Conservation (phyloP, 2,329 filamentous ascomycete species). For the Neonectria magnoliae region DNA sequence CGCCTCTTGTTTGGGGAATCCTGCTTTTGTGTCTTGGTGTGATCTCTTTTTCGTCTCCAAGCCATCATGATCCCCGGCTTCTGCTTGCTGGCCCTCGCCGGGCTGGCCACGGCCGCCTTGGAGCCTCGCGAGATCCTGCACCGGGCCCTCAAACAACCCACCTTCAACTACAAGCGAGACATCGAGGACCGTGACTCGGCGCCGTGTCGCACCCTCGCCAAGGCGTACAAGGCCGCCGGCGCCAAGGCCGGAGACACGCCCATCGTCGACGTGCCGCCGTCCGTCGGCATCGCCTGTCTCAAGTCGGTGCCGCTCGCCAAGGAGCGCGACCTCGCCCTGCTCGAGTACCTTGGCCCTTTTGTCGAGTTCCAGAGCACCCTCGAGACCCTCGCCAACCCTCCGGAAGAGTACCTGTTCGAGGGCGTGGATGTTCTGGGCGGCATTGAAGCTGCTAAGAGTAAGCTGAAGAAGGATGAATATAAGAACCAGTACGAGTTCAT, state of each 20-base stretch:
- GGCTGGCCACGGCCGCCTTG: slow-evolving; percentile 31
- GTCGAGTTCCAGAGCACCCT: slow-evolving; percentile 38
- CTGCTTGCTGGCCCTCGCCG: slow-evolving; percentile 32
- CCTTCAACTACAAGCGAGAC: slow-evolving; percentile 30
- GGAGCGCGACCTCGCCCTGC: slow-evolving; percentile 35
- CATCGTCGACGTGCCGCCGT: slow-evolving; percentile 30
- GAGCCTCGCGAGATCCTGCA: slow-evolving; percentile 37
- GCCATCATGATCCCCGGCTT: slow-evolving; percentile 31
- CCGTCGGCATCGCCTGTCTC: slow-evolving; percentile 36
- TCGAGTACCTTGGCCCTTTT: slow-evolving; percentile 35
- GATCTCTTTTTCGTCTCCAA: neutral
- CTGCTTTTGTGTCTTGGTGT: too few species aligned
- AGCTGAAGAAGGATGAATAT: slow-evolving; percentile 32
- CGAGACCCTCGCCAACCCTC: slow-evolving; percentile 36
- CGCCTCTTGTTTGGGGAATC: neutral
- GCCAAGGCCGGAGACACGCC: slow-evolving; percentile 14
- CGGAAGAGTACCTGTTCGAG: slow-evolving; percentile 35
- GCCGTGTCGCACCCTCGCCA: slow-evolving; percentile 34
- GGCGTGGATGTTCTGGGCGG: slow-evolving; percentile 39
- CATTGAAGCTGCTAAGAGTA: slow-evolving; percentile 28
- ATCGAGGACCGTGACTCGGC: slow-evolving; percentile 20
- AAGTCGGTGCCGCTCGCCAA: slow-evolving; percentile 40
- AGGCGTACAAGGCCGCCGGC: slow-evolving; percentile 27
- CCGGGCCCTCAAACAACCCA: slow-evolving; percentile 26
- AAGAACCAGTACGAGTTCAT: slow-evolving; percentile 38